A percentile compares a stretch with the other conserved stretches of the same genome.
phyloP scores from a whole-genome alignment of 2,329 filamentous ascomycete genomes.

The Endocalyx cinctus region DNA sequence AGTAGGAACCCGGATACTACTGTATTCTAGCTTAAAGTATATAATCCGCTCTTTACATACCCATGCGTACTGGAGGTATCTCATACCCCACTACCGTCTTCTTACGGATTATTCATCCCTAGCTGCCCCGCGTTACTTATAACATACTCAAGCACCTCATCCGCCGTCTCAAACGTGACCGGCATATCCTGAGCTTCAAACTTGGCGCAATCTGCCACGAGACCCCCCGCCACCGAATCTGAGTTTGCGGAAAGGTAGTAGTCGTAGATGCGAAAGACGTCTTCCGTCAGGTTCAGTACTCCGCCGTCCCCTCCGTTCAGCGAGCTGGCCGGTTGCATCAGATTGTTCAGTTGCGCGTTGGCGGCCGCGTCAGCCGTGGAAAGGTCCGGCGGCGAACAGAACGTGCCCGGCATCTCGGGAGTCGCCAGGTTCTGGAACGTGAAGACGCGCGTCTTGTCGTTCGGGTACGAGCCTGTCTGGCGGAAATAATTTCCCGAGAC shows the following conservation, averaged over 20 bases:
- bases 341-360: slow-evolving; percentile 1
- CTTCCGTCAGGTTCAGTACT: slow-evolving; percentile 10
- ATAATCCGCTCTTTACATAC: no score
- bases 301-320: slow-evolving; percentile 8
- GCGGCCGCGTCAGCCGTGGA: background rate
- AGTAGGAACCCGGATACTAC: no score
- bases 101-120: slow-evolving; percentile 2
- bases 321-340: slow-evolving; percentile 3
- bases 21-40: no score
- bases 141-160: slow-evolving; percentile 13
- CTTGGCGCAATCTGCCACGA: slow-evolving; percentile 8
- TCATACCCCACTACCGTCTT: no score
- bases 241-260: slow-evolving; percentile 8
- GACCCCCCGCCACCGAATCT: slow-evolving; percentile 10
- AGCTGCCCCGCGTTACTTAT: slow-evolving; percentile 12
- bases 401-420: slow-evolving; percentile 6
- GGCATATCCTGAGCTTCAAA: slow-evolving; percentile 13
- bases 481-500: slow-evolving; percentile 15
- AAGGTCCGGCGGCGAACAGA: slow-evolving; percentile 15
- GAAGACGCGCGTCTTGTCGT: slow-evolving; percentile 12
- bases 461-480: slow-evolving; percentile 10
- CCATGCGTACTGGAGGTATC: no score
- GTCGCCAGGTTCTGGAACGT: slow-evolving; percentile 15
- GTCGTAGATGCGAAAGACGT: slow-evolving; percentile 8
- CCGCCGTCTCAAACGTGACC: slow-evolving; percentile 3